Evolutionary conservation across 2,329 filamentous ascomycete species (phyloP), one percentile per base, ranked within the genome.

Genomic region (Didymella lethalis): DNA sequence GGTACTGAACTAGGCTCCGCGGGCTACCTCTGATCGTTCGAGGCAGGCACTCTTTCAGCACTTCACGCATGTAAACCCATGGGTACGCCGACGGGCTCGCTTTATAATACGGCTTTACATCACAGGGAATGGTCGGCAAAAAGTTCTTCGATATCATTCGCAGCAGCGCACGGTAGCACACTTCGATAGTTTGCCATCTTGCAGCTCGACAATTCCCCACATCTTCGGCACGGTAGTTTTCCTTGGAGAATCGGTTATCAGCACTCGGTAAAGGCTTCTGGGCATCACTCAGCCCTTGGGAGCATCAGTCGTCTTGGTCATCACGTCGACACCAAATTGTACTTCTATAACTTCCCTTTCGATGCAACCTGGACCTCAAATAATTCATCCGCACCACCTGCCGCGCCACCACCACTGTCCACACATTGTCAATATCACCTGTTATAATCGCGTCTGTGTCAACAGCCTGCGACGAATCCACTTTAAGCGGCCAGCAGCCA

Each of bases 321-420:
- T 74, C 67, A 63, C 69, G 61, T 73, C 75, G 75, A 70, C 76
- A 73, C 69, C 70, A 77, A 77, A 75, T 78, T 78, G 76, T 78
- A 78, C 75, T 78, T 76, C 73, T 77, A 78, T 75, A 73, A 66
- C 70, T 73, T 68, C 69, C 71, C 65, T 69, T 71, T 66, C 72
- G 73, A 74, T 75, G 69, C 69, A 68, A 64, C 69, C 67, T 64
- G 73, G 72, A 71, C 71, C 63, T 74, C 69, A 72, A 71, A 69
- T 69, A 72, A 72, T 71, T 72, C 75, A 68, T 74, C 67, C 64
- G 70, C 75, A 75, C 64, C 67, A 71, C 64, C 63, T 68, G 62
- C 68, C 73, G 64, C 74, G 69, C 71, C 66, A 65, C 62, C 72
- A 73, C 57, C 70, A 71, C 66, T 72, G 62, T 72, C 65, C 74